Evolutionary conservation across 2,329 filamentous ascomycete genomes (phyloP).

Genomic region (Beauveria varroae): DNA sequence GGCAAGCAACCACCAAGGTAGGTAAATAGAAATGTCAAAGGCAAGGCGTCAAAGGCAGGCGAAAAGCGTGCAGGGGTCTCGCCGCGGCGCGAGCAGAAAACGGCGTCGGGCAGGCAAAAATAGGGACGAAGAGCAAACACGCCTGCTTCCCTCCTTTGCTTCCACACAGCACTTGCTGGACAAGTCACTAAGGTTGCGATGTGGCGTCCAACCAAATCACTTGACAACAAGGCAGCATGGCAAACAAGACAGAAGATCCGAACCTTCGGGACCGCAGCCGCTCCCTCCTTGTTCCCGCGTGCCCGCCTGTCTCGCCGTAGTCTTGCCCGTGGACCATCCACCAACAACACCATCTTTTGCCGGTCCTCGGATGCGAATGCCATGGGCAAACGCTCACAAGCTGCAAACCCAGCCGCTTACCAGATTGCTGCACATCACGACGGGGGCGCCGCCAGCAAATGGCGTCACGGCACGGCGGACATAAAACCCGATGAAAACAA

Average conservation of each 20-base stretch:
- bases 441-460: slow-evolving; percentile 4
- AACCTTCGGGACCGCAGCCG: background rate
- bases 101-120: slow-evolving; percentile 2
- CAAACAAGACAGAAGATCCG: background rate
- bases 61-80: background rate
- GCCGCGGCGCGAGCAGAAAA: slow-evolving; percentile 8
- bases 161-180: background rate
- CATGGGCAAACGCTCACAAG: slow-evolving; percentile 2
- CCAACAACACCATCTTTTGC: too few relatives aligned
- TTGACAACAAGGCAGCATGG: background rate
- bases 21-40: too few relatives aligned
- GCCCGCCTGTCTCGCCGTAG: background rate
- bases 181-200: background rate
- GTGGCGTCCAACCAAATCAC: slow-evolving; percentile 1
- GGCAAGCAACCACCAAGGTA: too few relatives aligned
- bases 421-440: slow-evolving; percentile 4
- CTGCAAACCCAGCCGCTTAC: slow-evolving; percentile 8
- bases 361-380: too few relatives aligned
- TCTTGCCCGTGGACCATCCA: background rate
- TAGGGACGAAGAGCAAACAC: background rate
- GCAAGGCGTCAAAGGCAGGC: background rate
- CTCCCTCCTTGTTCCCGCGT: background rate
- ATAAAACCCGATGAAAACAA: slow-evolving; percentile 2
- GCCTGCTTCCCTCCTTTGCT: background rate
- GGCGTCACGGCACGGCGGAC: background rate